Evolutionary conservation across 73 alveolate genomes (phyloP), one percentile per base, ranked within the genome.

Genomic region (Paramecium caudatum): DNA sequence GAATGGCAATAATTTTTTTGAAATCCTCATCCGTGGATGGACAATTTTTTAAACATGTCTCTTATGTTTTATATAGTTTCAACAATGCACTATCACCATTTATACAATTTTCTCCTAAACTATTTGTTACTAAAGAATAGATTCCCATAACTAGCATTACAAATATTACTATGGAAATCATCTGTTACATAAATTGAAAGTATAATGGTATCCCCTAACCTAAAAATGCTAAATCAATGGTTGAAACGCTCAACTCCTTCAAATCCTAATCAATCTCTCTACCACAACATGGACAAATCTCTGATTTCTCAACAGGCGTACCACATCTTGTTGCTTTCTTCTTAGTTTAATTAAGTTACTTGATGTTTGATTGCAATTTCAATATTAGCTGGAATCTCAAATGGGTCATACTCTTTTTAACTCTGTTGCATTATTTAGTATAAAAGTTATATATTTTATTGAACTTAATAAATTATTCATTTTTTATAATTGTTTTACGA

Each of bases 231-330:
- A 55, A 55, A 55, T 55, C 80, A 27, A 55, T 2, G 30, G 80
- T 37, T 0, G 80, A 55, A 5, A 55, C 30, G 13, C 80, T 43
- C 10, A 55, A 27, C 7, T 55, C 80, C n/a, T 23, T 55, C 30
- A 27, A 55, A 10, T 55, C 80, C 30, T 55, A 21, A n/a, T n/a
- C n/a, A n/a, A n/a, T n/a, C n/a, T n/a, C n/a, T n/a, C n/a, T n/a
- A 4, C 80, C 80, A 10, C 80, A 55, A 55, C 80, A 55, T 10
- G 80, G 80, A 55, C 80, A 55, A 27, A 55, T 27, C 80, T 55
- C 80, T 9, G 80, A 55, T 55, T 55, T 55, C 37, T 23, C 80
- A 27, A 23, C 1, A 10, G 80, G 80, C 5, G 80, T 55, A 9
- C 80, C 80, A 55, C 80, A 55, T 55, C 30, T 19, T 19, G 80